These are phyloP conservation scores for Colletotrichum ledebouriae DNA, from an alignment of 2,329 filamentous ascomycete species.

Conservation along the genomic window DNA sequence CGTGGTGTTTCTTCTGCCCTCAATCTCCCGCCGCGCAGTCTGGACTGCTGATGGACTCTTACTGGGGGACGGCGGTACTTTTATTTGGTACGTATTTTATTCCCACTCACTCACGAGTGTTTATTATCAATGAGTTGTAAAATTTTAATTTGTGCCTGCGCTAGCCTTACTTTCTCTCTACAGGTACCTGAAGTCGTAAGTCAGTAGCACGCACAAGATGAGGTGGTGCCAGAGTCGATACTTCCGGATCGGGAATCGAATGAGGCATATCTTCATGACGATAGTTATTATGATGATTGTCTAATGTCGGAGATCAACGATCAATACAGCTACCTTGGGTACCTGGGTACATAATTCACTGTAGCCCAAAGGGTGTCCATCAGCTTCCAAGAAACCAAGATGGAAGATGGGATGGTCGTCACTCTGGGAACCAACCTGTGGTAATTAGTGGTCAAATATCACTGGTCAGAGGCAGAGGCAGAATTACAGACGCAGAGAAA, in stretches of 20 bases:
- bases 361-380: not conserved
- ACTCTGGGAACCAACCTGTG: not conserved
- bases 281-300: constrained; percentile 9
- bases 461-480: too few relatives aligned
- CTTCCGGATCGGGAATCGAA: not conserved
- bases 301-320: constrained; percentile 1
- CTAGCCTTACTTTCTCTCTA: not conserved
- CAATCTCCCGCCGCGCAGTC: constrained; percentile 21
- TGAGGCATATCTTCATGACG: constrained; percentile 5
- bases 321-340: not conserved
- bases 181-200: too few relatives aligned
- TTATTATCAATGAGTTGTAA: not conserved
- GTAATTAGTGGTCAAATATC: not conserved
- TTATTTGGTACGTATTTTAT: constrained; percentile 6
- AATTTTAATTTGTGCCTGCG: constrained; percentile 23
- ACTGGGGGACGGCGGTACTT: constrained; percentile 36
- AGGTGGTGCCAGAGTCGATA: not conserved
- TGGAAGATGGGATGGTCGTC: not conserved
- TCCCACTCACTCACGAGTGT: not conserved
- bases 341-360: too few relatives aligned
- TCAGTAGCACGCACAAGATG: too few relatives aligned
- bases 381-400: not conserved
- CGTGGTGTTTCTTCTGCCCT: constrained; percentile 13
- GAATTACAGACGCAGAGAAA: not conserved
- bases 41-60: constrained; percentile 10